Conservation (phyloP, 2,329 filamentous ascomycete species). For the Phialophora expanda region DNA sequence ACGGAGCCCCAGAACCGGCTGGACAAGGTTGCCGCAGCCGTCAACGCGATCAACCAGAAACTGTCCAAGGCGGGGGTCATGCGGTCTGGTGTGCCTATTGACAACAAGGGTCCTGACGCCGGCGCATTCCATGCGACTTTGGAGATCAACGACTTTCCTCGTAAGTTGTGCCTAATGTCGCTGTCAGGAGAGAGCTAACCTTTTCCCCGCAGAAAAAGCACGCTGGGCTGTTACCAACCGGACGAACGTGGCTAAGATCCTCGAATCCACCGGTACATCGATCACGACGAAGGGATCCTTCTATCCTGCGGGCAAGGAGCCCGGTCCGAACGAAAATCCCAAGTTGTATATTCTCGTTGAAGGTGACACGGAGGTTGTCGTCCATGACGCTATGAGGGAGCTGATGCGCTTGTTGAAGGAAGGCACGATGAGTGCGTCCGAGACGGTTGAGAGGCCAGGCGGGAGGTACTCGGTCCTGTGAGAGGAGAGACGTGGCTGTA, state of each 20-base stretch:
- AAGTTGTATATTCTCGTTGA: slow-evolving; percentile 98
- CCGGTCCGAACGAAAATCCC: slow-evolving; percentile 74
- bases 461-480: slow-evolving; percentile 87
- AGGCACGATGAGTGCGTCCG: slow-evolving; percentile 85
- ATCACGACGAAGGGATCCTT: slow-evolving; percentile 97
- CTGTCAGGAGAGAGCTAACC: slow-evolving; percentile 22
- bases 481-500: neutral
- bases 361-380: slow-evolving; percentile 91
- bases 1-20: slow-evolving; percentile 66
- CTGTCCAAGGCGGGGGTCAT: slow-evolving; percentile 88
- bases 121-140: slow-evolving; percentile 95
- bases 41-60: slow-evolving; percentile 87
- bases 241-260: slow-evolving; percentile 97
- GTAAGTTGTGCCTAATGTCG: slow-evolving; percentile 48
- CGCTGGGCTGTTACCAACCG: slow-evolving; percentile 98
- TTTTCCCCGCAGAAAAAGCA: slow-evolving; percentile 70
- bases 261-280: slow-evolving; percentile 90
- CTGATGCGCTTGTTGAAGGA: slow-evolving; percentile 86
- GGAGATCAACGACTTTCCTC: slow-evolving; percentile 99
- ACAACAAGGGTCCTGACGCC: slow-evolving; percentile 97
- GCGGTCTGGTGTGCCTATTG: slow-evolving; percentile 89
- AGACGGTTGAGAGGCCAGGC: slow-evolving; percentile 79
- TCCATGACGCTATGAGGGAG: slow-evolving; percentile 88
- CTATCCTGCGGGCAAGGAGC: slow-evolving; percentile 81
- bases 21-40: slow-evolving; percentile 87